A percentile compares a stretch with the other conserved stretches of the same genome.
These are phyloP conservation scores for Pseudocercospora musae DNA, from an alignment of 2,329 filamentous ascomycete genomes.

Conservation along the genomic window DNA sequence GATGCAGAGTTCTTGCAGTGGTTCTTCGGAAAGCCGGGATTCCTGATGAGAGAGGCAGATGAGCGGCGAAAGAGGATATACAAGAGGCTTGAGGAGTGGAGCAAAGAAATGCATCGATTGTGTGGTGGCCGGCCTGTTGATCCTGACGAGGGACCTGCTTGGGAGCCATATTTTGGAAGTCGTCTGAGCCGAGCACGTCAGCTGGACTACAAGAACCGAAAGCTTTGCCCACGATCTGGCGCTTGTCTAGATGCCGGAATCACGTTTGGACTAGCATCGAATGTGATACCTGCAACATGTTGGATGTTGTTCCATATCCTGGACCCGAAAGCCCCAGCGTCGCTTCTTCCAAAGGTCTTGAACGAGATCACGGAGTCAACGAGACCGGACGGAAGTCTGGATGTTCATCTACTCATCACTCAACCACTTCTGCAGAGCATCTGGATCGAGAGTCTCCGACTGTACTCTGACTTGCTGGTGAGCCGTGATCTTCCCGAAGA, in stretches of 20 bases:
- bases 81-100: slow-evolving; percentile 29
- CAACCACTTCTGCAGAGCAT: slow-evolving; percentile 36
- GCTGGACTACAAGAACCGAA: slow-evolving; percentile 24
- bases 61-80: slow-evolving; percentile 24
- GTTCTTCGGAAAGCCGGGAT: slow-evolving; percentile 30
- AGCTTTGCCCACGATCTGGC: slow-evolving; percentile 21
- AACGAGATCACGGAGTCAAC: slow-evolving; percentile 27
- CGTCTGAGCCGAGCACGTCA: slow-evolving; percentile 32
- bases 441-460: slow-evolving; percentile 34
- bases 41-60: slow-evolving; percentile 27
- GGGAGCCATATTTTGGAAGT: slow-evolving; percentile 32
- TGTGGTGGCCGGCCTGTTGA: slow-evolving; percentile 28
- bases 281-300: slow-evolving; percentile 33
- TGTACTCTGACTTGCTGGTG: slow-evolving; percentile 34
- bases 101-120: slow-evolving; percentile 23
- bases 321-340: slow-evolving; percentile 25
- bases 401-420: slow-evolving; percentile 27
- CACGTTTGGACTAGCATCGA: slow-evolving; percentile 33
- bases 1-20: slow-evolving; percentile 31
- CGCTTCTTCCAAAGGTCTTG: slow-evolving; percentile 28
- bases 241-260: slow-evolving; percentile 33
- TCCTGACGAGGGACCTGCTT: slow-evolving; percentile 23
- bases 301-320: slow-evolving; percentile 38
- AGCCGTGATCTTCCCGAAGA: slow-evolving; percentile 31
- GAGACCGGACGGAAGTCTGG: slow-evolving; percentile 26